These are phyloP conservation scores for Eutypella sp. DNA, from an alignment of 2,329 filamentous ascomycete genomes.

Conservation along the genomic window DNA sequence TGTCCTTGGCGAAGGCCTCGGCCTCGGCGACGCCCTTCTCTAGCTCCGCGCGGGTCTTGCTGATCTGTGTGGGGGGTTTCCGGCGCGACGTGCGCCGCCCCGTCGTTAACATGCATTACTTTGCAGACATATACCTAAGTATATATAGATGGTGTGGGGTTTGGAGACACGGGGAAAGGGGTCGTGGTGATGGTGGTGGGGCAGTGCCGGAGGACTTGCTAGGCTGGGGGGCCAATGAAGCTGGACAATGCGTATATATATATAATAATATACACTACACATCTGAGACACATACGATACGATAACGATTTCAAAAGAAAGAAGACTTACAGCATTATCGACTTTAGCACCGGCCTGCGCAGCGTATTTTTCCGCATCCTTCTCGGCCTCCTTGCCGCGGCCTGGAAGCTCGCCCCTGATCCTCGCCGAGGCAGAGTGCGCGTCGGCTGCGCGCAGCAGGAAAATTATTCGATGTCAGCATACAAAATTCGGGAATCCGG, in stretches of 20 bases:
- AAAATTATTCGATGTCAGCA: conserved; percentile 7
- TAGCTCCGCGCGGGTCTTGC: conserved; percentile 60
- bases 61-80: conserved; percentile 50
- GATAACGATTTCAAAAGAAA: conserved; percentile 1
- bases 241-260: too few species aligned
- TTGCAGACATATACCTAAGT: too few species aligned
- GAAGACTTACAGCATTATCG: conserved; percentile 59
- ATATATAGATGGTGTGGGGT: too few species aligned
- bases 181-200: too few species aligned
- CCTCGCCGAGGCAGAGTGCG: conserved; percentile 61
- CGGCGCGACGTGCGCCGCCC: too few species aligned
- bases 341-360: conserved; percentile 59
- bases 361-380: conserved; percentile 58
- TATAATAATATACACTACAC: too few species aligned
- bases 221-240: too few species aligned
- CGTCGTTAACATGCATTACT: too few species aligned
- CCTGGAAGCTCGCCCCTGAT: conserved; percentile 63
- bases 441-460: conserved; percentile 69
- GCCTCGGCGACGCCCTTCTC: conserved; percentile 56
- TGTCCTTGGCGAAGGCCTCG: conserved; percentile 56
- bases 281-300: background rate
- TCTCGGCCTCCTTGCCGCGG: conserved; percentile 57
- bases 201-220: too few species aligned
- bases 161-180: too few species aligned
- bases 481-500: too few species aligned